Evolutionary conservation across 495 filamentous ascomycete species (phyloP).

Genomic region (Pseudevernia furfuracea): DNA sequence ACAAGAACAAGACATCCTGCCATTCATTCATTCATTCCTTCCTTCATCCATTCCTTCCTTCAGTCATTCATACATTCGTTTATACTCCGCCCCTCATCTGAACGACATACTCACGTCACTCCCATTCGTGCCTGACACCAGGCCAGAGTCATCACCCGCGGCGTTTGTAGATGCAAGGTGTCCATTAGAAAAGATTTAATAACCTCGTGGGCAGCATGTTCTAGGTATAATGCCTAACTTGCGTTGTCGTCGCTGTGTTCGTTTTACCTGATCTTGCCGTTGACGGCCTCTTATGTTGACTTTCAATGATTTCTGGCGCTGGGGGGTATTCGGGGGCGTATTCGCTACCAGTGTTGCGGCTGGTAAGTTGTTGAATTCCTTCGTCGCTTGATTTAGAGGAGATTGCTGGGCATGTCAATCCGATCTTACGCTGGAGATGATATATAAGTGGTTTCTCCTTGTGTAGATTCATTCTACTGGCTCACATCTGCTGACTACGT

Average conservation of each 20-base stretch:
- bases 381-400: neutral
- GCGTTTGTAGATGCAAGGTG: neutral
- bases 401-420: neutral
- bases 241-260: neutral
- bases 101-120: too few relatives aligned
- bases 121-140: neutral
- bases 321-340: neutral
- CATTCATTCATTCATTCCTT: neutral
- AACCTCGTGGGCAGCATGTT: neutral
- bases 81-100: too few relatives aligned
- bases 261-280: neutral
- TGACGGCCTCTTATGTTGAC: neutral
- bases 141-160: neutral
- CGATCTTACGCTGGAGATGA: neutral
- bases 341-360: neutral
- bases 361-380: neutral
- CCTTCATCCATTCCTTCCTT: too few relatives aligned
- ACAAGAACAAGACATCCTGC: neutral
- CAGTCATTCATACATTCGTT: too few relatives aligned
- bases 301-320: neutral
- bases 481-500: neutral
- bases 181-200: neutral
- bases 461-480: neutral
- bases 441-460: neutral
- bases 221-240: neutral